phyloP scores from a whole-genome alignment of 2,329 filamentous ascomycete genomes.

The Zymoseptoria tritici region DNA sequence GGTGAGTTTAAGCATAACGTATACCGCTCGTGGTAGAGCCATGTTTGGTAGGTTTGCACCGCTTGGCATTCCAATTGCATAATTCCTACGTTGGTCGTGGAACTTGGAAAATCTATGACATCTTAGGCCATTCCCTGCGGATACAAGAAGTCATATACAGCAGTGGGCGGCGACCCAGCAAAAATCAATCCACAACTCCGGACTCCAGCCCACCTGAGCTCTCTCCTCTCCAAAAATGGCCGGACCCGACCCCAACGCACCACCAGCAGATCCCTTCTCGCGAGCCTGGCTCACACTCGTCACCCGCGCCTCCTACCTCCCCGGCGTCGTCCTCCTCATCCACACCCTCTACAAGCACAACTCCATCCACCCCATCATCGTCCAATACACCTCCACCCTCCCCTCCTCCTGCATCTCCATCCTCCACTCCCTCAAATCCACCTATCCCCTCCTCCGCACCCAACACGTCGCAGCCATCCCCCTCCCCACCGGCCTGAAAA shows the following conservation, averaged over 20 bases:
- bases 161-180: not conserved
- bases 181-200: not conserved
- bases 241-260: conserved; percentile 6
- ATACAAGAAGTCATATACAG: not conserved
- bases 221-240: conserved; percentile 2
- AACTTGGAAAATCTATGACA: not conserved
- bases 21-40: not conserved
- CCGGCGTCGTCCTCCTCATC: conserved; percentile 45
- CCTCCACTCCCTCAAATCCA: conserved; percentile 33
- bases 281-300: conserved; percentile 36
- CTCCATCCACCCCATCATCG: conserved; percentile 42
- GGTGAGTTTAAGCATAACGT: not conserved
- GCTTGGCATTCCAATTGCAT: not conserved
- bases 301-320: conserved; percentile 45
- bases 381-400: conserved; percentile 43
- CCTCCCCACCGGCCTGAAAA: conserved; percentile 11
- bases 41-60: not conserved
- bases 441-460: conserved; percentile 36
- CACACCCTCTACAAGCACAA: conserved; percentile 42
- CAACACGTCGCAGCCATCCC: conserved; percentile 17
- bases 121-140: not conserved
- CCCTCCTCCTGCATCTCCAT: conserved; percentile 37
- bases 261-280: conserved; percentile 7
- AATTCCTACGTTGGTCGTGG: not conserved
- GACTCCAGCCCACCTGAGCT: not conserved